Percentiles rank a stretch among this genome's conserved stretches.
These are phyloP conservation scores for Isoetes engelmannii DNA, from an alignment of 83 land plant species.

Conservation along the genomic window DNA sequence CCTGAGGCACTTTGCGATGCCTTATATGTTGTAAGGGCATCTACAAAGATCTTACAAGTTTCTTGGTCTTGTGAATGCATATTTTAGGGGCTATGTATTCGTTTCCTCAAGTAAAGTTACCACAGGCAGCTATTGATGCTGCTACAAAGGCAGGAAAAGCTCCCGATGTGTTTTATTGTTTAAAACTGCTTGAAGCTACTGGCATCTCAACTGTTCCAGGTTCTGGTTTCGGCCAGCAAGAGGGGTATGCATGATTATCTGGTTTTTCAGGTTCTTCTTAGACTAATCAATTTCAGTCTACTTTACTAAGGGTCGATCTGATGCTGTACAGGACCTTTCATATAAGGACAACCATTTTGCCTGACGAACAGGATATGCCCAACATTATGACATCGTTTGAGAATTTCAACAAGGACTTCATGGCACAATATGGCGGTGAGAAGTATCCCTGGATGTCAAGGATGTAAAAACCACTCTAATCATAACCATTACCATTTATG, in stretches of 20 bases:
- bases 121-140: conserved; percentile 75
- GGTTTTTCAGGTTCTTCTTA: conserved; percentile 7
- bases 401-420: conserved; percentile 87
- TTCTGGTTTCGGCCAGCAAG: conserved; percentile 98
- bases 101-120: conserved; percentile 85
- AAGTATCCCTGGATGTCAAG: not conserved
- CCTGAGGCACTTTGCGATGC: not conserved
- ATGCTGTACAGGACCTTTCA: conserved; percentile 66
- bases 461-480: not conserved
- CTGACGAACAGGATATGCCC: conserved; percentile 91
- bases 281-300: not conserved
- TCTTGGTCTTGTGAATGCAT: not conserved
- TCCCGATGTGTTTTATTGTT: conserved; percentile 93
- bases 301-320: not conserved
- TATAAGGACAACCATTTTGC: conserved; percentile 87
- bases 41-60: not conserved
- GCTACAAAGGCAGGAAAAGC: conserved; percentile 77
- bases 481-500: not conserved
- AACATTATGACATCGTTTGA: conserved; percentile 75
- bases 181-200: conserved; percentile 89
- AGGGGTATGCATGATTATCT: conserved; percentile 52
- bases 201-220: conserved; percentile 99
- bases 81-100: conserved; percentile 94
- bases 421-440: conserved; percentile 47
- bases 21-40: conserved; percentile 4